Conservation (phyloP, 768 basidiomycete genomes). For the Exidia glandulosa region DNA sequence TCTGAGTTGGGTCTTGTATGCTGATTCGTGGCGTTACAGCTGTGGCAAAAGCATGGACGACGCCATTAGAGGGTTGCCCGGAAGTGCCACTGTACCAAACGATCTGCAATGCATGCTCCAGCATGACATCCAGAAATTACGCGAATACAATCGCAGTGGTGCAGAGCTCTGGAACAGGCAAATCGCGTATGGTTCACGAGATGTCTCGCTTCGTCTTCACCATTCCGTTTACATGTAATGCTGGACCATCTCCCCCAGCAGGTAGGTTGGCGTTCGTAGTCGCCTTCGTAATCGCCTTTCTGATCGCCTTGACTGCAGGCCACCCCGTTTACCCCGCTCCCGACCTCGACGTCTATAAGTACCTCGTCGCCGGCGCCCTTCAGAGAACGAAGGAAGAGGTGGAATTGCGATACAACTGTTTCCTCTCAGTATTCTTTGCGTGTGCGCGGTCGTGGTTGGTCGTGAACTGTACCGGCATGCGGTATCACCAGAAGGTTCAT, state of each 20-base stretch:
- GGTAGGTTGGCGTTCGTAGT: no score
- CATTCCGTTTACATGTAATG: conserved; percentile 19
- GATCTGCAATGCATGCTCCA: not conserved
- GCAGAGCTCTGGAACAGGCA: conserved; percentile 13
- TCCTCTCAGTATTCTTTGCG: no score
- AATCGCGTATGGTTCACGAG: conserved; percentile 19
- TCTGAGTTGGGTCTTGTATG: not conserved
- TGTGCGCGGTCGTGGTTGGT: no score
- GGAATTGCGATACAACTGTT: no score
- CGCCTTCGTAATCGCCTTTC: no score
- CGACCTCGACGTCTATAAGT: no score
- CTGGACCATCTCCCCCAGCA: no score
- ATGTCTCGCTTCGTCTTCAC: conserved; percentile 12
- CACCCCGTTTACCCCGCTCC: no score
- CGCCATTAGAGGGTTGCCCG: not conserved
- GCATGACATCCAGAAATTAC: no score
- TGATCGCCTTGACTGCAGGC: no score
- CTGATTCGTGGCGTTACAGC: not conserved
- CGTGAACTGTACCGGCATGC: not conserved
- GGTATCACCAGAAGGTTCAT: not conserved
- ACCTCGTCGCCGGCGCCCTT: no score
- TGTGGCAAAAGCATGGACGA: not conserved
- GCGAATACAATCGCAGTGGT: conserved; percentile 1
- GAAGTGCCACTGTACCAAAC: not conserved
- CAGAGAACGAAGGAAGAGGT: no score